Evolutionary conservation across 2,329 filamentous ascomycete species (phyloP), one percentile per base, ranked within the genome.

Genomic region (Penicillium psychrosexuale): DNA sequence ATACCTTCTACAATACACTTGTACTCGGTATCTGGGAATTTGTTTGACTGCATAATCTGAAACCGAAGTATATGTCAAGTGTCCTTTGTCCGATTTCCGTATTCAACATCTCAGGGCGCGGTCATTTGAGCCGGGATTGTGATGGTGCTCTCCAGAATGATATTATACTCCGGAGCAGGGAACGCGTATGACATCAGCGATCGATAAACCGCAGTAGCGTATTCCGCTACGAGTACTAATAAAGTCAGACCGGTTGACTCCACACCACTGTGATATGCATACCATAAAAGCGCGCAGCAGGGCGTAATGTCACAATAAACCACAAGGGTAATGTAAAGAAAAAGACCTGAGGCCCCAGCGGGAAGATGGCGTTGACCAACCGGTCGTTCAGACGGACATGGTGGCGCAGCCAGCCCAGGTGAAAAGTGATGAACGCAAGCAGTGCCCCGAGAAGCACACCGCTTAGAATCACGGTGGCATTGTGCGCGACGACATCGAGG

Each of bases 381-480:
- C 17, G 39, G 8, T 30, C 31, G 5, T 36, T 42, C 8, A 42
- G n/a, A 15, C 8, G 11, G 24, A 43, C 5, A 27, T 17, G 8
- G 46, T 19, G 46, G 39, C 46, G 24, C 39, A 53, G 31, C 31
- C 17, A 34, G n/a, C 37, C 38, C 6, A 44, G 27, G 24, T 42
- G 17, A 33, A 8, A 38, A 45, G 28, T 31, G 30, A 38, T 11
- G 9, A 17, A 44, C 31, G 38, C 38, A 50, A 54, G 46, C 31
- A 49, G 13, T 24, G 24, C 36, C 5, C 36, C 24, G 2, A 45
- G 8, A 19, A 51, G n/a, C 48, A 55, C 53, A 55, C 53, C 53
- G 53, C 53, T 55, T 30, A 51, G 6, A 7, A 54, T 30, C 13
- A 54, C 30, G 22, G 38, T 50, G 33, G 46, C 31, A 43, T 54